Conservation (phyloP, 2,329 filamentous ascomycete species). For the Gnomoniopsis sp. region DNA sequence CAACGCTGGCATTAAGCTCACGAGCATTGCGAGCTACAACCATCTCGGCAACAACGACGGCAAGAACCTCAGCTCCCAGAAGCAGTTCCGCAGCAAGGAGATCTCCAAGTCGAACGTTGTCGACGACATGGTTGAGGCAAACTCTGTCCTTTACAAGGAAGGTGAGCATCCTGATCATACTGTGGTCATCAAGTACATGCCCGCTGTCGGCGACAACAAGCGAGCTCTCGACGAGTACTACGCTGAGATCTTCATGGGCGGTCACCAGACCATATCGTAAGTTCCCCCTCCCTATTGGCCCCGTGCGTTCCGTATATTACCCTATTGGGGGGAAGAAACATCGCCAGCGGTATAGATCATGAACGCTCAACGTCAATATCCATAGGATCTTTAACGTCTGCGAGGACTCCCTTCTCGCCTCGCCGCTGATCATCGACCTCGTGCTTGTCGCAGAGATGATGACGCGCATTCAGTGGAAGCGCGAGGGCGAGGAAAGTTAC, state of each 20-base stretch:
- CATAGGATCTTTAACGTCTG: slow-evolving; percentile 93
- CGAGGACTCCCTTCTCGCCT: slow-evolving; percentile 94
- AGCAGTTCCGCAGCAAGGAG: slow-evolving; percentile 99
- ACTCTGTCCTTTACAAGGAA: slow-evolving; percentile 82
- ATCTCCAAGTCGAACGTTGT: slow-evolving; percentile 99
- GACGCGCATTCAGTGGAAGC: slow-evolving; percentile 95
- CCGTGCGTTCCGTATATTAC: no score
- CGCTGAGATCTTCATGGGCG: slow-evolving; percentile 97
- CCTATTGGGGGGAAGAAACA: neutral
- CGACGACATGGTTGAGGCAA: slow-evolving; percentile 98
- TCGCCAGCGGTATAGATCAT: neutral
- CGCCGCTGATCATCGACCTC: slow-evolving; percentile 94
- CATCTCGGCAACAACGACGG: slow-evolving; percentile 99
- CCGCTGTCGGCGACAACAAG: slow-evolving; percentile 97
- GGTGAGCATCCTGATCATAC: slow-evolving; percentile 97
- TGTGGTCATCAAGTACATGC: slow-evolving; percentile 99
- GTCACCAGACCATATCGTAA: slow-evolving; percentile 91
- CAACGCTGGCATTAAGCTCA: slow-evolving; percentile 97
- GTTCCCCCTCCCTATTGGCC: slow-evolving; percentile 28
- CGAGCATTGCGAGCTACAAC: slow-evolving; percentile 98
- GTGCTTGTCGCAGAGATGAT: slow-evolving; percentile 94
- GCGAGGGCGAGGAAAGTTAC: slow-evolving; percentile 61
- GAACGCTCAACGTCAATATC: neutral
- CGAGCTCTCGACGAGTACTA: slow-evolving; percentile 98
- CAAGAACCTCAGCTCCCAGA: slow-evolving; percentile 96